Percentiles rank a stretch among this genome's conserved stretches.
phyloP scores from a whole-genome alignment of 108 stramenopile genomes.

The Aurantiochytrium sp. region DNA sequence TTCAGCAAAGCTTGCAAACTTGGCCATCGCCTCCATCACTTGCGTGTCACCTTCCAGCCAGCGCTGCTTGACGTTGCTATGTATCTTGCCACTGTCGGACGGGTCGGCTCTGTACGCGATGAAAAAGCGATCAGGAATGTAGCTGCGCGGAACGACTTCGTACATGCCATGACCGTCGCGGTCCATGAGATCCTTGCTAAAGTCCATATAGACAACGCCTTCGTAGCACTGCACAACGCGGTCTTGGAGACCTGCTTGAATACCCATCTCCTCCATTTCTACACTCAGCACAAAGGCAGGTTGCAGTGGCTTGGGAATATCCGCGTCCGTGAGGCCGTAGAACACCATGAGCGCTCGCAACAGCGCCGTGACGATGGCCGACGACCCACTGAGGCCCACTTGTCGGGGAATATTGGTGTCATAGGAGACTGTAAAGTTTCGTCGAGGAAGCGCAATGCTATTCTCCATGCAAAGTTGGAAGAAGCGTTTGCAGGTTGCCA shows the following conservation, averaged over 20 bases:
- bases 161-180: slow-evolving; percentile 8
- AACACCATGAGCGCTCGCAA: slow-evolving; percentile 20
- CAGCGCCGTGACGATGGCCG: slow-evolving; percentile 32
- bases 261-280: slow-evolving; percentile 33
- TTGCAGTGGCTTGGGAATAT: neutral
- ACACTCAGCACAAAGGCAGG: slow-evolving; percentile 23
- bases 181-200: neutral
- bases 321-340: neutral
- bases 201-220: slow-evolving; percentile 38
- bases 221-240: slow-evolving; percentile 38
- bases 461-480: neutral
- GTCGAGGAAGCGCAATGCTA: neutral
- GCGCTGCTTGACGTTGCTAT: slow-evolving; percentile 24
- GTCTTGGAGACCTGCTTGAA: slow-evolving; percentile 38
- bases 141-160: neutral
- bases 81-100: slow-evolving; percentile 26
- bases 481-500: slow-evolving; percentile 29
- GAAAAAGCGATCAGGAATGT: slow-evolving; percentile 11
- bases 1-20: neutral
- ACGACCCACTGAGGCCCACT: slow-evolving; percentile 31
- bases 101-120: slow-evolving; percentile 25
- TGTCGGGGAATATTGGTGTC: slow-evolving; percentile 35
- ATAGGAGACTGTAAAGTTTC: slow-evolving; percentile 1
- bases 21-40: neutral
- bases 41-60: slow-evolving; percentile 12